These are phyloP conservation scores for Solanum sejunctum DNA, from an alignment of 257 asterid genomes.

Conservation along the genomic window DNA sequence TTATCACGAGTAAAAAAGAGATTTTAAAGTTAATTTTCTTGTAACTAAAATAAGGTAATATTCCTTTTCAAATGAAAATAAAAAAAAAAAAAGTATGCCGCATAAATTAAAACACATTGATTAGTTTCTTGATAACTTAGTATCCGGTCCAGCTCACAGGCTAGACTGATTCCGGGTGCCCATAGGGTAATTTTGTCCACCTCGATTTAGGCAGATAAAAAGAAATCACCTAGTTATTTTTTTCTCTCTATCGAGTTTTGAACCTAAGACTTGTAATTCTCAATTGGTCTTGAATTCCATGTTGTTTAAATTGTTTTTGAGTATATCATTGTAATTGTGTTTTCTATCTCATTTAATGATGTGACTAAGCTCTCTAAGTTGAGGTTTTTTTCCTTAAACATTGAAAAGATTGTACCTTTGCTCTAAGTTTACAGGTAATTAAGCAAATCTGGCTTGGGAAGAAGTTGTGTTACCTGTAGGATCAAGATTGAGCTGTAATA, in stretches of 20 bases:
- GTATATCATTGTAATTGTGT: neutral
- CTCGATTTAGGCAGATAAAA: no score
- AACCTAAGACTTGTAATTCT: no score
- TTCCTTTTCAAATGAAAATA: no score
- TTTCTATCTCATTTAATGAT: neutral
- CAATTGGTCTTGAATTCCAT: neutral
- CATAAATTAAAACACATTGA: no score
- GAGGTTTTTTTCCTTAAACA: neutral
- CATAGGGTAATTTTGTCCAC: neutral
- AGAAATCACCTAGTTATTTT: neutral
- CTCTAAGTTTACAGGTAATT: neutral
- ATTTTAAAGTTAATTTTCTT: no score
- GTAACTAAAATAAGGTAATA: no score
- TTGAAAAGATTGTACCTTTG: neutral
- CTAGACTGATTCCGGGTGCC: neutral
- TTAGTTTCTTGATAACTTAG: neutral
- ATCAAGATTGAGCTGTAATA: neutral
- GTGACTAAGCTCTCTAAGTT: neutral
- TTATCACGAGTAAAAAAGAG: no score
- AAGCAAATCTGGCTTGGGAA: neutral
- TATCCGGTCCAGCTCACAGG: neutral
- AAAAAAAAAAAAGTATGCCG: no score
- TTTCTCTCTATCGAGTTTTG: no score
- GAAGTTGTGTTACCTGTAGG: neutral
- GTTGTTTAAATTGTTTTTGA: neutral